phyloP scores from a whole-genome alignment of 1,284 basidiomycete species.

The Tilletia walkeri region DNA sequence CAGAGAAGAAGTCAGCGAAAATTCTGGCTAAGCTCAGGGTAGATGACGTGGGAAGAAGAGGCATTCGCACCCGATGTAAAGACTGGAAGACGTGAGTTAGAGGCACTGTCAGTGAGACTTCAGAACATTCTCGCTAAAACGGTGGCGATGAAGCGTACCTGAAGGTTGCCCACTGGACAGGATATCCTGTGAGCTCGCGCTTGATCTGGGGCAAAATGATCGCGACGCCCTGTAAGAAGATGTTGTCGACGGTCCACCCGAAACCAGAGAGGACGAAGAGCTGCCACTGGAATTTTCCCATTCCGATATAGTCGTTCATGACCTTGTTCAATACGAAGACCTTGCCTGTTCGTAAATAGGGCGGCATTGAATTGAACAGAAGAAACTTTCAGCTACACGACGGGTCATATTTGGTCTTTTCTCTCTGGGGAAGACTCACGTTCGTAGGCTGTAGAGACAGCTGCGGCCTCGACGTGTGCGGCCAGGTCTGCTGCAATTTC shows the following conservation, averaged over 20 bases:
- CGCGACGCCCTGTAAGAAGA: constrained; percentile 52
- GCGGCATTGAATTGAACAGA: no score
- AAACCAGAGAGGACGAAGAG: constrained; percentile 29
- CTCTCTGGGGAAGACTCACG: not conserved
- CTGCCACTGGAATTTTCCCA: constrained; percentile 39
- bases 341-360: constrained; percentile 32
- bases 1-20: not conserved
- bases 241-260: constrained; percentile 28
- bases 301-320: constrained; percentile 46
- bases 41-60: not conserved
- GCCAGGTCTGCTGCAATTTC: not conserved
- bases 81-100: not conserved
- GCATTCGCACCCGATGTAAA: constrained; percentile 12
- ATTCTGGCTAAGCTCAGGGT: not conserved
- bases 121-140: constrained; percentile 20
- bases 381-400: no score
- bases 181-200: constrained; percentile 45
- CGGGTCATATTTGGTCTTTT: no score
- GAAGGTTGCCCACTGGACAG: constrained; percentile 47
- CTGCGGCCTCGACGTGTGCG: not conserved
- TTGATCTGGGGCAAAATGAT: constrained; percentile 48
- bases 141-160: constrained; percentile 26
- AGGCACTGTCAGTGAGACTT: not conserved
- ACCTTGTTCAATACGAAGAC: constrained; percentile 53
- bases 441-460: constrained; percentile 10